A percentile compares a stretch with the other conserved stretches of the same genome.
Conservation (phyloP, 2,329 filamentous ascomycete species). For the Aureobasidium mangrovei region DNA sequence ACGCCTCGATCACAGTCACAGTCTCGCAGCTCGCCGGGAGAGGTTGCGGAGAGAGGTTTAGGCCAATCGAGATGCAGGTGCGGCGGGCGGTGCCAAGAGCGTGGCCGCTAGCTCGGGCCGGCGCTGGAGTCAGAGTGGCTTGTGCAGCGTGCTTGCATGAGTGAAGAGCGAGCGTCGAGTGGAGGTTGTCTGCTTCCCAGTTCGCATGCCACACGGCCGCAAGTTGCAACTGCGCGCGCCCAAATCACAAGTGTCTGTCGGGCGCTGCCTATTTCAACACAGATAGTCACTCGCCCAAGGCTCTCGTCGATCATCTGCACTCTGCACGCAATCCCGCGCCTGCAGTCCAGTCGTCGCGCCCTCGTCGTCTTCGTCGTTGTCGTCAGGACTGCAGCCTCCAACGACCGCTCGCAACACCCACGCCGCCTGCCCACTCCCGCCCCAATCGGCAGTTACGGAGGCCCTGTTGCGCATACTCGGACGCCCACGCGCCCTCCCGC, state of each 20-base stretch:
- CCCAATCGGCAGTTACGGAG: constrained; percentile 16
- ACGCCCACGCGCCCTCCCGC: constrained; percentile 14
- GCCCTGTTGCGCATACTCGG: constrained; percentile 2
- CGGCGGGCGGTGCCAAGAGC: neutral
- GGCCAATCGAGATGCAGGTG: neutral
- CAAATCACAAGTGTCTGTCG: constrained; percentile 12
- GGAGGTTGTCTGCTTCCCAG: neutral
- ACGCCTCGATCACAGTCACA: constrained; percentile 6
- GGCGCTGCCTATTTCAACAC: constrained; percentile 12
- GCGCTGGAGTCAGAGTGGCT: neutral
- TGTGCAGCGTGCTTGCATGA: constrained; percentile 9
- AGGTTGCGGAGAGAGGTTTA: neutral
- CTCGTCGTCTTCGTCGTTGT: neutral
- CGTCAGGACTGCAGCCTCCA: constrained; percentile 9
- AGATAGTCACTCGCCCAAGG: constrained; percentile 9
- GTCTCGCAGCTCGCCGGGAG: neutral
- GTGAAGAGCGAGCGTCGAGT: neutral
- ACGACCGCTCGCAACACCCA: neutral
- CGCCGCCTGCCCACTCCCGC: neutral
- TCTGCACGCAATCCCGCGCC: constrained; percentile 30
- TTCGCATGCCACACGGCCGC: neutral
- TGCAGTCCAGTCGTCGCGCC: neutral
- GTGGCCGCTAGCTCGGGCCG: constrained; percentile 8
- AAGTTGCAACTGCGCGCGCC: constrained; percentile 3
- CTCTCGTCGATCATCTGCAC: constrained; percentile 43